These are phyloP conservation scores for Magnusiomyces sp. DNA, from an alignment of 1,139 yeast species.

Conservation along the genomic window DNA sequence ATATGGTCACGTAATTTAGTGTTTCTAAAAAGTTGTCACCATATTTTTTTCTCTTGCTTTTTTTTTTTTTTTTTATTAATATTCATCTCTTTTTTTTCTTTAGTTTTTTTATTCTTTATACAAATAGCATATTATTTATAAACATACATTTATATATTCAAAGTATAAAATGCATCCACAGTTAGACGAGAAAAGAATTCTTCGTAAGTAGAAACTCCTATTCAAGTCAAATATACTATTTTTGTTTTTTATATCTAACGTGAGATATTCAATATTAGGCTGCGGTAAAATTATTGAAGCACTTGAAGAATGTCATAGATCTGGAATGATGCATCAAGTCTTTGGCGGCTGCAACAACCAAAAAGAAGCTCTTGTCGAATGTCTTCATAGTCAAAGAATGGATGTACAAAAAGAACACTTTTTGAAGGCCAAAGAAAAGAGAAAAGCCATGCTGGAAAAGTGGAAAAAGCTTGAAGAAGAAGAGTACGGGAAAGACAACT, in stretches of 20 bases:
- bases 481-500: constrained; percentile 67
- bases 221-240: neutral
- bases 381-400: constrained; percentile 71
- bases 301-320: constrained; percentile 78
- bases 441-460: constrained; percentile 45
- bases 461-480: constrained; percentile 65
- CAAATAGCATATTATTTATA: neutral
- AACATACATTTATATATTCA: neutral
- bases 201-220: constrained; percentile 18
- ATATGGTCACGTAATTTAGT: no score
- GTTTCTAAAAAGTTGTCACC: neutral
- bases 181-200: constrained; percentile 23
- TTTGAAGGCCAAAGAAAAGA: constrained; percentile 37
- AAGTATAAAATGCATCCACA: constrained; percentile 24
- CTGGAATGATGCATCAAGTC: constrained; percentile 62
- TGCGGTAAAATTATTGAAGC: constrained; percentile 82
- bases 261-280: constrained; percentile 30
- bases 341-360: constrained; percentile 80
- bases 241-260: neutral
- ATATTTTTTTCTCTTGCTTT: neutral
- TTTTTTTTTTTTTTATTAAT: no score
- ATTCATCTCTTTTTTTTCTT: constrained; percentile 1
- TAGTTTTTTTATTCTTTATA: no score
- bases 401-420: constrained; percentile 60
- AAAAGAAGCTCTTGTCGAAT: constrained; percentile 67